phyloP scores from a whole-genome alignment of 129 eudicot genomes.

The Centrapalus pauciflorus region DNA sequence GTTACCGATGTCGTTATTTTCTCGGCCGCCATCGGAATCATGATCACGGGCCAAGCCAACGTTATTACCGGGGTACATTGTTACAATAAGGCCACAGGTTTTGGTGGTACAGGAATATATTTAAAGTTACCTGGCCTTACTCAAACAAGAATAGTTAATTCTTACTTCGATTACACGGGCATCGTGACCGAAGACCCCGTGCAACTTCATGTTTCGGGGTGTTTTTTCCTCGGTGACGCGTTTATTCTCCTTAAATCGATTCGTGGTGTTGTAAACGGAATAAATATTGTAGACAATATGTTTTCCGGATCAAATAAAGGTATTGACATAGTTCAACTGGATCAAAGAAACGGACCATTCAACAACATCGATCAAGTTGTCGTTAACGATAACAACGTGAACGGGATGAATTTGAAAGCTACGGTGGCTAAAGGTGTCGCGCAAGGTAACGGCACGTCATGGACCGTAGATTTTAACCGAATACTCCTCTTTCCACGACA shows the following conservation, averaged over 20 bases:
- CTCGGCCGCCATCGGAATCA: conserved; percentile 66
- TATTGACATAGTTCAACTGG: conserved; percentile 60
- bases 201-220: conserved; percentile 57
- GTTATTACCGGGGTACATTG: conserved; percentile 77
- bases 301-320: conserved; percentile 65
- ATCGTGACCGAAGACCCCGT: conserved; percentile 88
- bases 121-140: conserved; percentile 63
- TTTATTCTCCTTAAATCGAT: conserved; percentile 53
- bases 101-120: conserved; percentile 80
- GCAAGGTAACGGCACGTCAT: conserved; percentile 50
- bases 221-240: conserved; percentile 86
- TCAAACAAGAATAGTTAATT: conserved; percentile 73
- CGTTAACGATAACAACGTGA: conserved; percentile 48
- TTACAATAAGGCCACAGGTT: conserved; percentile 84
- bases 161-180: conserved; percentile 76
- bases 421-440: conserved; percentile 47
- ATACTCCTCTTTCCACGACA: conserved; percentile 53
- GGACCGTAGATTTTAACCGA: conserved; percentile 52
- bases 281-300: conserved; percentile 77
- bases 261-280: conserved; percentile 51
- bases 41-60: conserved; percentile 76
- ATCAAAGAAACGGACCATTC: conserved; percentile 41
- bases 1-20: conserved; percentile 77
- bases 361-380: conserved; percentile 61
- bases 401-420: conserved; percentile 64